Evolutionary conservation across 768 basidiomycete genomes (phyloP).

Genomic region (Rhodotorula sphaerocarpa): DNA sequence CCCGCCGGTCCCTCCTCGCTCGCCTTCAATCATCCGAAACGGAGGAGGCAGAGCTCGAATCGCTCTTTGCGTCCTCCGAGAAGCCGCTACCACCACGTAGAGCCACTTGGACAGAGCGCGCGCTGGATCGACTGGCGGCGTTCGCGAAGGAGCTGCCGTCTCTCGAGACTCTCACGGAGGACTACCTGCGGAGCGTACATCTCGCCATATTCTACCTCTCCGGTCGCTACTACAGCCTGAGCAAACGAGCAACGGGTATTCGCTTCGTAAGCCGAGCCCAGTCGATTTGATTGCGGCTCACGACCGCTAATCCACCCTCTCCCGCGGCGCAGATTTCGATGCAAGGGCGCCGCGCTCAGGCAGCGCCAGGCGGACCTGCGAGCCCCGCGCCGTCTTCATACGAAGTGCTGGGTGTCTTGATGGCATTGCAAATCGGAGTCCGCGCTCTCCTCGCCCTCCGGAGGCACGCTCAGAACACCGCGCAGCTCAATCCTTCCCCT

Average conservation of each 20-base stretch:
- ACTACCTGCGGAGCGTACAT: constrained; percentile 37
- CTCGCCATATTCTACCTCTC: constrained; percentile 40
- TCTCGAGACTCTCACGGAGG: constrained; percentile 36
- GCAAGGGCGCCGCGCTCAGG: constrained; percentile 24
- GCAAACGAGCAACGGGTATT: constrained; percentile 34
- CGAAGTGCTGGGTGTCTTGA: constrained; percentile 39
- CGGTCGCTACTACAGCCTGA: constrained; percentile 37
- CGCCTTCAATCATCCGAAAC: constrained; percentile 5
- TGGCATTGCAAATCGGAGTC: constrained; percentile 37
- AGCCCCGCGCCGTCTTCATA: constrained; percentile 33
- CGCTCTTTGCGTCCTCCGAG: constrained; percentile 17
- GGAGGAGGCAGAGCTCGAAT: constrained; percentile 11
- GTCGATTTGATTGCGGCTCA: too few species aligned
- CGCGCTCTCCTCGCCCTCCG: constrained; percentile 29
- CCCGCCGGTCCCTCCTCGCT: constrained; percentile 16
- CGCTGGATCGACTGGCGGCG: constrained; percentile 7
- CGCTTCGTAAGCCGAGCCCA: constrained; percentile 25
- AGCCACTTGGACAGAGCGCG: background rate
- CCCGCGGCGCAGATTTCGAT: constrained; percentile 24
- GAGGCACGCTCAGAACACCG: constrained; percentile 1
- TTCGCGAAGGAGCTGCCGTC: constrained; percentile 29
- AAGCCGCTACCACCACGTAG: constrained; percentile 2
- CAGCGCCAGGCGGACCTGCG: background rate
- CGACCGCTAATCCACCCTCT: too few species aligned
- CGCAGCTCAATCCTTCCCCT: background rate